Evolutionary conservation across 257 asterid species (phyloP).

Genomic region (Solanum peruvianum): DNA sequence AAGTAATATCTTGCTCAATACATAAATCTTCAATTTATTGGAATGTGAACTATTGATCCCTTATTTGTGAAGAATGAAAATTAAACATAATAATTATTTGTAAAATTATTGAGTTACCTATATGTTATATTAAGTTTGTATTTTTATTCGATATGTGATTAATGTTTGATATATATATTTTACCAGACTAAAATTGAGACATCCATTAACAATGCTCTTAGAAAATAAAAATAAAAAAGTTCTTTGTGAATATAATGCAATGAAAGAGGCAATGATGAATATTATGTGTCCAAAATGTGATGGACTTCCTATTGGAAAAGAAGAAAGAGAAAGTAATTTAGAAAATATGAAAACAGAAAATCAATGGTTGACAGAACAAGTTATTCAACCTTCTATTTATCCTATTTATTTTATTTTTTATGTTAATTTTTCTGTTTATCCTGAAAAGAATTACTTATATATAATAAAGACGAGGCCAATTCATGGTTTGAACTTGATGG

Average conservation of each 20-base stretch:
- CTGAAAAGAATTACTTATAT: no score
- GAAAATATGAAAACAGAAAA: not conserved
- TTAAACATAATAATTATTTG: no score
- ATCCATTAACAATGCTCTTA: conserved; percentile 36
- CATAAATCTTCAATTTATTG: no score
- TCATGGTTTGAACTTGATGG: no score
- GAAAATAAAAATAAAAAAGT: conserved; percentile 17
- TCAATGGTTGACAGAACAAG: not conserved
- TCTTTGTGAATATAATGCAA: conserved; percentile 39
- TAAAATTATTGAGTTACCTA: no score
- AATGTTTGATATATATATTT: not conserved
- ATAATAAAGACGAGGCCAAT: no score
- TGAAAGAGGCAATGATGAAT: conserved; percentile 35
- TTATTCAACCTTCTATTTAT: not conserved
- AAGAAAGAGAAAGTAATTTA: no score
- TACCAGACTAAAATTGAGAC: conserved; percentile 39
- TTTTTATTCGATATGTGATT: not conserved
- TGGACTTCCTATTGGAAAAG: not conserved
- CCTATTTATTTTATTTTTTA: not conserved
- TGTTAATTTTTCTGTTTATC: no score
- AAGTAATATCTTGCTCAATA: no score
- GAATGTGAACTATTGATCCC: no score
- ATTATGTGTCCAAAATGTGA: conserved; percentile 23
- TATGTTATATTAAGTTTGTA: not conserved
- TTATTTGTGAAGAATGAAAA: no score